These are phyloP conservation scores for Cystobasidiopsis lactophilus DNA, from an alignment of 768 basidiomycete species.

Conservation along the genomic window DNA sequence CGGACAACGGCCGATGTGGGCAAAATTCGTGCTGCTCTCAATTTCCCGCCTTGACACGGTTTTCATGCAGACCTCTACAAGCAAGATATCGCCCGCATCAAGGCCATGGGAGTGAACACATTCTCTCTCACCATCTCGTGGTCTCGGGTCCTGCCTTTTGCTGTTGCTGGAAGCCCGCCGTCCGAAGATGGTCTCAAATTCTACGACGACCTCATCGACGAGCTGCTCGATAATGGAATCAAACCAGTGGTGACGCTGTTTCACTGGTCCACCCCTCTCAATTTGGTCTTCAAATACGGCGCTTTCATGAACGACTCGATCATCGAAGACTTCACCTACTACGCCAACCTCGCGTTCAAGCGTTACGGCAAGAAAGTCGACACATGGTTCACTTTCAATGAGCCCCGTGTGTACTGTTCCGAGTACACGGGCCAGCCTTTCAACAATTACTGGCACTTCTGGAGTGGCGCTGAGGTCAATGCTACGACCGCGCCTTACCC, in stretches of 20 bases:
- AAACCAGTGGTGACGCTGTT: conserved; percentile 34
- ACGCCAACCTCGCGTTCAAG: conserved; percentile 33
- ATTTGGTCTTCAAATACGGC: conserved; percentile 33
- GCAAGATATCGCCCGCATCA: conserved; percentile 25
- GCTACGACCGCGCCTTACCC: conserved; percentile 24
- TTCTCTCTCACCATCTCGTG: conserved; percentile 37
- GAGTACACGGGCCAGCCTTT: conserved; percentile 4
- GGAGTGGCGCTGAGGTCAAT: conserved; percentile 25
- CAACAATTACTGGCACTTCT: background rate
- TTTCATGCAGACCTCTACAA: background rate
- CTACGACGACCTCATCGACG: conserved; percentile 29
- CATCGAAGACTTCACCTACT: conserved; percentile 32
- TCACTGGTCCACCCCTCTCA: conserved; percentile 30
- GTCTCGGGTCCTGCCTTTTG: conserved; percentile 35
- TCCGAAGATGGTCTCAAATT: conserved; percentile 32
- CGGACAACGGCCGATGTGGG: conserved; percentile 2
- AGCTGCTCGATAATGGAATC: conserved; percentile 28
- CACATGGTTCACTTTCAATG: conserved; percentile 37
- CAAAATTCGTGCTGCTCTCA: too few species aligned
- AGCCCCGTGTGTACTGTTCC: conserved; percentile 30
- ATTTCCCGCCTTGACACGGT: background rate
- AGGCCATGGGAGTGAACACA: conserved; percentile 34
- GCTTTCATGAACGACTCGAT: conserved; percentile 31
- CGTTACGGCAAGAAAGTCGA: conserved; percentile 33
- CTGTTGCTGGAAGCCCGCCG: conserved; percentile 32